Evolutionary conservation across 371 early-diverging fungal species (phyloP), one percentile per base, ranked within the genome.

Genomic region (Blyttiomyces sp.): DNA sequence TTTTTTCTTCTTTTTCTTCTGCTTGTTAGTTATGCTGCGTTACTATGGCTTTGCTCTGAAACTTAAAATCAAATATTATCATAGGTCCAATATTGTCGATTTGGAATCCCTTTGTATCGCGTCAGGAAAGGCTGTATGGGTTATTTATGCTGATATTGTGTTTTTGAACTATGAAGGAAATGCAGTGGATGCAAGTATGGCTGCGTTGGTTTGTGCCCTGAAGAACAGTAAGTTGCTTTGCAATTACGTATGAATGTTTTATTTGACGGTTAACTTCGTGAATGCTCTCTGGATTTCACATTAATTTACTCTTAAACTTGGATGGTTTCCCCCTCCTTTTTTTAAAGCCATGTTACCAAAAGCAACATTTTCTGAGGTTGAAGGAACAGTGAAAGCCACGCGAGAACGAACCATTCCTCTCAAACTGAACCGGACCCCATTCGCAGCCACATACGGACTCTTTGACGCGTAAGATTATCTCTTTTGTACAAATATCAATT

Each of bases 91-190:
- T 16, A 67, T 93, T 19, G 52, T 95, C 42, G 84, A 90, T 64
- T 71, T 90, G 21, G 73, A 79, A 31, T 70, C 79, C 13, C 80
- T 96, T 49, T 91, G 93, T 69, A 93, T 96, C 59, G 89, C 84
- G 57, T 68, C 75, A 17, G 91, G 90, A 34, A 82, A 86, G 54
- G 94, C 92, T 1, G 92, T 83, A 11, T 97, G 96, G 96, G 83
- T 86, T 34, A 72, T 97, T 23, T 88, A 91, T 62, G 87, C 88
- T 3, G 97, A 97, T 71, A 85, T 95, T 28, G 86, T 91, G 16
- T 94, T 93, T 59, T 63, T 97, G 30, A 87, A 89, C 59, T 89
- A 92, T 61, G 95, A 92, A 67, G 97, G 97, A 19, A 91, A 91
- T 66, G 83, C 92, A 1, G 53, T 93, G 46, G 97, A 97, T 65